Evolutionary conservation across 2,329 filamentous ascomycete species (phyloP), one percentile per base, ranked within the genome.

Genomic region (Xylariaceae sp.): DNA sequence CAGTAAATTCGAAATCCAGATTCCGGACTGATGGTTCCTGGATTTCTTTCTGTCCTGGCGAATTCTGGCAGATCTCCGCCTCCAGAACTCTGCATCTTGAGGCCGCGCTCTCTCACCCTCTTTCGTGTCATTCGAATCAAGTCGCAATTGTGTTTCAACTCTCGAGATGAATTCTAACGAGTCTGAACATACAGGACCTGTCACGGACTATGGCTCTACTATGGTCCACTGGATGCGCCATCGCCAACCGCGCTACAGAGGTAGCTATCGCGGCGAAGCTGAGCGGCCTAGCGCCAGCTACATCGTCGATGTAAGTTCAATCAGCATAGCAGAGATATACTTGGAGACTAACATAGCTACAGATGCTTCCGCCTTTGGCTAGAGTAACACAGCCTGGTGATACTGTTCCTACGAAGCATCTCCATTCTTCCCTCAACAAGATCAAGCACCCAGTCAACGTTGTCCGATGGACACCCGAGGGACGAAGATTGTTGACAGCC

Each of bases 391-490:
- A 83, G 63, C 86, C 92, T 17, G 91, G 88, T 60, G 92, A 97
- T 73, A 89, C 90, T 1, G 89, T 99, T 51, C 93, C 94, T 10
- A 89, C 90, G n/a, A 93, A 94, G 69, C 92, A 97, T 72, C 82
- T 99, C 47, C 94, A 99, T 73, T 95, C 94, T n/a, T 97, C 94
- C 0, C 83, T 97, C 5, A 97, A 97, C 77, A 99, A 99, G 72
- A 92, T 96, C 70, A 96, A 96, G 71, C 94, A 97, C 68, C 94
- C 94, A 1, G 90, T 99, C 71, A 97, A 97, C 65, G 90, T 97
- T 7, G 93, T 99, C 47, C 85, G 91, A 73, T 99, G 94, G 94
- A 99, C 95, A 13, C 94, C 94, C 5, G 94, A 99, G 74, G 94
- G 94, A 34, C 87, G 94, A 62, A 83, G 94, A 66, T 78, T 99